Base-by-base conservation (phyloP, 1,284 basidiomycete genomes). In the Exobasidium rhododendri region DNA sequence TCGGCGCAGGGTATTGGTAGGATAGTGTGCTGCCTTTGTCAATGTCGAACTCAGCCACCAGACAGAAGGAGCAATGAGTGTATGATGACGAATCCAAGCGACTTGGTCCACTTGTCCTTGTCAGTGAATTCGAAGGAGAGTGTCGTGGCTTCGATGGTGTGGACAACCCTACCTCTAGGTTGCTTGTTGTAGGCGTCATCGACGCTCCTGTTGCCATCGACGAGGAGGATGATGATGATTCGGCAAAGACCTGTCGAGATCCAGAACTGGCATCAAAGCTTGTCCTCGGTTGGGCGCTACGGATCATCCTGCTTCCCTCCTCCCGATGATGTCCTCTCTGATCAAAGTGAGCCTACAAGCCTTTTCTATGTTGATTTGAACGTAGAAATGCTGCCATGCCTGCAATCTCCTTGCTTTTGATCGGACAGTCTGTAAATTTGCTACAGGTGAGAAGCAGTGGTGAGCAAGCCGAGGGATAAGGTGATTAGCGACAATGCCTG, bases 1-100 rank as follows among this genome's bases (percentile, higher is more conserved):
- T 67, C 1, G 66, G 68, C 11, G 49, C 63, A 10, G 77, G 77
- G 46, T 74, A 74, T 50, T 72, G 69, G 22, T 70, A 55, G 0
- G 70, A 67, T 4, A 79, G 62, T 17, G 74, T 76, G 26, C 73
- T 68, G 17, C 77, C 77, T 20, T 64, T 62, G 50, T 77, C 71
- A 40, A 75, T 76, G 57, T 79, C 68, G 56, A 79, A 79, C 44
- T 75, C 72, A 30, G 77, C 77, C 6, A 77, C 52, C 44, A 78
- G 66, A 62, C 69, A 71, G 57, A 77, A 79, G 30, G 58, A 59
- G 58, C 75, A 75, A 50, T 50, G 47, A 6, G n/a, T n/a, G 28
- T 24, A 26, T 24, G 47, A 26, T 3, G 24, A 17, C n/a, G 47
- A 50, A 7, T 10, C 24, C 22, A 26, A 20, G 22, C 4, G 35